Base-by-base conservation (phyloP, 2,329 filamentous ascomycete species). In the Verticillium dahliae region DNA sequence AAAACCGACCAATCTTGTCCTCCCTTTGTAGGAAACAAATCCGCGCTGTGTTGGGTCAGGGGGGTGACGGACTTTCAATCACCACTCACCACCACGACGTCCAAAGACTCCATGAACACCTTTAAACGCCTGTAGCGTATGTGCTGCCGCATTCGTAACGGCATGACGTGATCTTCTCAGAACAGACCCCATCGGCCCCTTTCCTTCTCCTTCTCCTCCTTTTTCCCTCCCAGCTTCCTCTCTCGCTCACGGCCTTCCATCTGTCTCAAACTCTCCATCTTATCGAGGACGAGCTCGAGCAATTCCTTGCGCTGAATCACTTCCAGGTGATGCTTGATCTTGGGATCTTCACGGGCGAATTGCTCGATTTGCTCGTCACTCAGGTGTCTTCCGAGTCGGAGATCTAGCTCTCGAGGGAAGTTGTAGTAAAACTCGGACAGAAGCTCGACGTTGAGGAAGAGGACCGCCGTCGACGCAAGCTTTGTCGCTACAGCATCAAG, bases 381-480 rank as follows among this genome's bases (percentile, higher is more conserved):
- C 63, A 97, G 81, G 68, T 92, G 89, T 33, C 92, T 86, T 56
- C 94, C 92, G 11, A 99, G 87, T 38, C 93, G 86, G 63, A 89
- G 80, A 73, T 99, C 95, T 13, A 99, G 84, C 72, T 97, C 92
- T 45, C 95, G 86, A 0, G 95, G 95, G 75, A 99, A 99, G 72
- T 95, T 92, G 77, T 97, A 97, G 78, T 97, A 97, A 74, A 98
- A 99, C 71, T 99, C 96, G 1, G 91, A 94, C 18, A 99, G 85
- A 22, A 99, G 84, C 77, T 99, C 96, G 11, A 98, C 95, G 70
- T 99, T 97, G 35, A 99, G 84, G 81, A 99, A 99, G 0, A 99
- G 85, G 9, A 99, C 95, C 2, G 95, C 94, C 0, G 95, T 99
- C 1, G 92, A 90, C 3, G 94, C 96, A 57, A 99, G 85, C 76